These are phyloP conservation scores for Wakefieldia striispora DNA, from an alignment of 768 basidiomycete species.

Conservation along the genomic window DNA sequence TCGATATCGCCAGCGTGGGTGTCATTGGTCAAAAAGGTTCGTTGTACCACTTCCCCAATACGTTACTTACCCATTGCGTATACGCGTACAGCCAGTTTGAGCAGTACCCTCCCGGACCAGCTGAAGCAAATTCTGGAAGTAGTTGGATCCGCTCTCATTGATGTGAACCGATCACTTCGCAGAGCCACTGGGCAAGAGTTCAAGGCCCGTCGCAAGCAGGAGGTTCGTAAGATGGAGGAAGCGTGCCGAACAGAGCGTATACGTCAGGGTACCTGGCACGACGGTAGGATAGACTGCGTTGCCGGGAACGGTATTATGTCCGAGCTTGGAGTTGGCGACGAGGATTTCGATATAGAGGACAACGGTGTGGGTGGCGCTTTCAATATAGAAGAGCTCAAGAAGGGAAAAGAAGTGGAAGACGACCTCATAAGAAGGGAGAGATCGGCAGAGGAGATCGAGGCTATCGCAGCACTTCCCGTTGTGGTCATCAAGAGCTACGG, in stretches of 20 bases:
- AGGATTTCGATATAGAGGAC: constrained; percentile 45
- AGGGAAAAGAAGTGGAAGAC: constrained; percentile 31
- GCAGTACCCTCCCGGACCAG: constrained; percentile 75
- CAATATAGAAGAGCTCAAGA: constrained; percentile 19
- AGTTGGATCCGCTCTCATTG: constrained; percentile 66
- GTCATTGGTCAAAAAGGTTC: constrained; percentile 93
- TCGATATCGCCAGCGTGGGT: constrained; percentile 91
- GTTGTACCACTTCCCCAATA: not conserved
- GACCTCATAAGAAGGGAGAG: constrained; percentile 30
- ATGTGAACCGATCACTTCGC: constrained; percentile 54
- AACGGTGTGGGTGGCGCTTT: constrained; percentile 15
- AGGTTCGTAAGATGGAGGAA: constrained; percentile 38
- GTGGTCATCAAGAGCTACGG: constrained; percentile 85
- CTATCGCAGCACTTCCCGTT: constrained; percentile 69
- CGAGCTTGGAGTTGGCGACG: constrained; percentile 83
- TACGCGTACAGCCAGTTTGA: constrained; percentile 65
- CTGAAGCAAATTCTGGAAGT: constrained; percentile 82
- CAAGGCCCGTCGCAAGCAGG: constrained; percentile 36
- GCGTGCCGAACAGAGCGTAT: constrained; percentile 46
- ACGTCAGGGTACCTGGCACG: constrained; percentile 72
- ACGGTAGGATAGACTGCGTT: constrained; percentile 80
- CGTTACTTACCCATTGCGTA: not conserved
- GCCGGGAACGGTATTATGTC: constrained; percentile 85
- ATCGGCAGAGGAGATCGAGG: constrained; percentile 45
- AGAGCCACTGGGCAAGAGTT: constrained; percentile 40